These are phyloP conservation scores for Aegilops bicornis DNA, from an alignment of 176 grass and related monocot genomes.

Conservation along the genomic window DNA sequence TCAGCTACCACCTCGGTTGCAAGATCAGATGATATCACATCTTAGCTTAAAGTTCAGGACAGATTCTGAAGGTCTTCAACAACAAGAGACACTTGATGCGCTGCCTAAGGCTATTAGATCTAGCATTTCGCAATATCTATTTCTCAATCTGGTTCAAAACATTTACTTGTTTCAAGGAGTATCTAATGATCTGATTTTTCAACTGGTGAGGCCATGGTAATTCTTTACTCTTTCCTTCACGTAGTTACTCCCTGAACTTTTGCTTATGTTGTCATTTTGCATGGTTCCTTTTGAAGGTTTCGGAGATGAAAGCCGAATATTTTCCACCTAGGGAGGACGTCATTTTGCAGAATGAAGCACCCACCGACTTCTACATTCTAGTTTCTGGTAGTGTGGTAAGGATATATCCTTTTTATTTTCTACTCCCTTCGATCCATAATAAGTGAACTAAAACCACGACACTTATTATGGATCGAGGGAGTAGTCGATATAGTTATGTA, in stretches of 20 bases:
- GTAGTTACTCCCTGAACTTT: slow-evolving; percentile 1
- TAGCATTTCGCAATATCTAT: slow-evolving; percentile 92
- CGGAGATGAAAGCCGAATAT: slow-evolving; percentile 98
- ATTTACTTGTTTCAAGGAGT: slow-evolving; percentile 81
- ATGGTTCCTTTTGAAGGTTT: slow-evolving; percentile 53
- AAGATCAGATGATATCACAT: slow-evolving; percentile 99
- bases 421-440: neutral
- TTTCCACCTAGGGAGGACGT: slow-evolving; percentile 98
- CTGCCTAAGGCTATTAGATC: slow-evolving; percentile 97
- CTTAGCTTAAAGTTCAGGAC: slow-evolving; percentile 96
- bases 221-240: neutral
- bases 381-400: slow-evolving; percentile 79
- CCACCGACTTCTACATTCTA: slow-evolving; percentile 97
- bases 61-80: slow-evolving; percentile 98
- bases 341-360: slow-evolving; percentile 96
- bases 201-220: slow-evolving; percentile 55
- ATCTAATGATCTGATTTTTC: slow-evolving; percentile 88
- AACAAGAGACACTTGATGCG: slow-evolving; percentile 86
- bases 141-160: slow-evolving; percentile 71
- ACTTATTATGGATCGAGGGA: too few relatives aligned
- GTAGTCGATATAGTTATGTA: neutral
- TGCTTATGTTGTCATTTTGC: slow-evolving; percentile 33
- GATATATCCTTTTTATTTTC: neutral
- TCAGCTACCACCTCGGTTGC: slow-evolving; percentile 72
- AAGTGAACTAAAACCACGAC: too few relatives aligned